These are phyloP conservation scores for Clohesyomyces aquaticus DNA, from an alignment of 495 filamentous ascomycete genomes.

Conservation along the genomic window DNA sequence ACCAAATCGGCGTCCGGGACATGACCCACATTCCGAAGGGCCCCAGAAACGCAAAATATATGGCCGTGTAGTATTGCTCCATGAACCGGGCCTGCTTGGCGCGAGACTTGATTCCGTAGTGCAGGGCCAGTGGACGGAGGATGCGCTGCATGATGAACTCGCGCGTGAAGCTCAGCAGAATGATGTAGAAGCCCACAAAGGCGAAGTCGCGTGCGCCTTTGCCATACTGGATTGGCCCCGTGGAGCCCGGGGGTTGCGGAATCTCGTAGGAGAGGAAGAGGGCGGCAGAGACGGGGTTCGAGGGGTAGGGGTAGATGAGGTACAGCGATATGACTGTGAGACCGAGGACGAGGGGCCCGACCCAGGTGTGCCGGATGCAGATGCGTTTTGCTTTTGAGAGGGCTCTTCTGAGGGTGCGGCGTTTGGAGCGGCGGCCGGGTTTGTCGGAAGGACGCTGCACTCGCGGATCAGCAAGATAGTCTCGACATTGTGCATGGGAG, in stretches of 20 bases:
- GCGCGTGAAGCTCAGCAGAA: constrained; percentile 88
- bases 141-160: constrained; percentile 96
- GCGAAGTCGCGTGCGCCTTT: constrained; percentile 84
- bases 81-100: constrained; percentile 91
- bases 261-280: constrained; percentile 93
- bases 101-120: constrained; percentile 69
- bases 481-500: neutral
- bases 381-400: constrained; percentile 47
- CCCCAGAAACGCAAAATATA: constrained; percentile 87
- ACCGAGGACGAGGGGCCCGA: constrained; percentile 75
- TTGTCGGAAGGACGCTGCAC: constrained; percentile 34
- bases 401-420: constrained; percentile 45
- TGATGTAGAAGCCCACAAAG: constrained; percentile 87
- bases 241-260: constrained; percentile 54
- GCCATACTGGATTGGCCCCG: constrained; percentile 72
- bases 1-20: constrained; percentile 91
- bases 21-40: constrained; percentile 92
- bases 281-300: constrained; percentile 82
- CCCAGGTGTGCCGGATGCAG: constrained; percentile 51
- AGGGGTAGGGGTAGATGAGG: constrained; percentile 73
- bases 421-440: constrained; percentile 46
- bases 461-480: neutral
- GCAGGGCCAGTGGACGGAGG: constrained; percentile 75
- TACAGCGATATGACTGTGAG: constrained; percentile 67
- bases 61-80: constrained; percentile 97